phyloP scores from a whole-genome alignment of 179 eudicot species.

The Drosera spatulata region DNA sequence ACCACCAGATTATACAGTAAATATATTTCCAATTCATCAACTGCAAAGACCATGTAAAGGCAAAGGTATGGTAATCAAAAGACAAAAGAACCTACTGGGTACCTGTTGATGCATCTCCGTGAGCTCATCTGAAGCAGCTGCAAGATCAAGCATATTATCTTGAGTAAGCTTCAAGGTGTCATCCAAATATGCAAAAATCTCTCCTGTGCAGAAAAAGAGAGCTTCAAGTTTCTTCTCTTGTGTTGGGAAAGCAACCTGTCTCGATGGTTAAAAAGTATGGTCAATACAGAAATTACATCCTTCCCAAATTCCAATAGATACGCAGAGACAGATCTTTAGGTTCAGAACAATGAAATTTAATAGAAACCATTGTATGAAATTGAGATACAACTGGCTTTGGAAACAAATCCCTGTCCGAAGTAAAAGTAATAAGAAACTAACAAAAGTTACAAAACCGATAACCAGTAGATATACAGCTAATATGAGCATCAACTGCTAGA shows the following conservation, averaged over 20 bases:
- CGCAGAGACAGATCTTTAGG: too few species aligned
- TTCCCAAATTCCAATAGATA: not conserved
- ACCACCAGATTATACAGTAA: too few species aligned
- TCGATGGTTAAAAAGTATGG: slow-evolving; percentile 2
- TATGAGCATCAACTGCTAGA: too few species aligned
- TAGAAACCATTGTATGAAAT: too few species aligned
- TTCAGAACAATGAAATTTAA: too few species aligned
- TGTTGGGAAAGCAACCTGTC: slow-evolving; percentile 85
- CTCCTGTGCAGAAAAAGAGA: slow-evolving; percentile 60
- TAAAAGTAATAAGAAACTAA: too few species aligned
- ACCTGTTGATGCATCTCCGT: slow-evolving; percentile 92
- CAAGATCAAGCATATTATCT: slow-evolving; percentile 73
- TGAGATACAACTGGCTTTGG: too few species aligned
- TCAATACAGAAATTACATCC: not conserved
- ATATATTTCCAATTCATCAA: too few species aligned
- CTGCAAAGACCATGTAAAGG: not conserved
- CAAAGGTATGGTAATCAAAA: not conserved
- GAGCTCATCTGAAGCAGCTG: slow-evolving; percentile 78
- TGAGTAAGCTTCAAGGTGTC: slow-evolving; percentile 87
- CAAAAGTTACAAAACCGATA: too few species aligned
- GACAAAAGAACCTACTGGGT: slow-evolving; percentile 4
- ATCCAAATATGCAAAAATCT: slow-evolving; percentile 66
- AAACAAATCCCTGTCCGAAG: too few species aligned
- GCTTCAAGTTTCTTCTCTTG: slow-evolving; percentile 92
- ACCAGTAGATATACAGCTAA: too few species aligned